Evolutionary conservation across 176 grass and related monocot species (phyloP).

Genomic region (Luzula sylvatica): DNA sequence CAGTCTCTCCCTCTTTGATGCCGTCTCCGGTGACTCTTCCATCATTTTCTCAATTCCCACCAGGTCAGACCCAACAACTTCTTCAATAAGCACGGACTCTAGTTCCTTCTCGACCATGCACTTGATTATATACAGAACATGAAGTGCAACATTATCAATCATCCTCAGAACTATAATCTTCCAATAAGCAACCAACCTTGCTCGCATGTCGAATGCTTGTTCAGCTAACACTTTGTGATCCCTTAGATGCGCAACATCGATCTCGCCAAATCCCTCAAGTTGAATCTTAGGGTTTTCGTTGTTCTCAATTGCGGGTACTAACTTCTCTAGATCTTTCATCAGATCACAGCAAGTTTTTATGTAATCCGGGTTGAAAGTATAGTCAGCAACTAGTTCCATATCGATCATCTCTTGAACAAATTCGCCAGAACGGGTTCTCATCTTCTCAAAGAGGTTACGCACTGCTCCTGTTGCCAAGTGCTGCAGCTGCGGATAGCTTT

Average conservation of each 20-base stretch:
- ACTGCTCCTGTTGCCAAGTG: background rate
- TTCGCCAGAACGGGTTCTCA: background rate
- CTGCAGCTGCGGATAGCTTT: conserved; percentile 20
- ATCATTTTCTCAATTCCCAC: conserved; percentile 17
- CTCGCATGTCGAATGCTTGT: conserved; percentile 22
- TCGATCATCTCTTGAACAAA: conserved; percentile 22
- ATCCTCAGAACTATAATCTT: conserved; percentile 1
- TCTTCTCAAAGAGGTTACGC: conserved; percentile 4
- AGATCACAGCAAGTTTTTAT: conserved; percentile 9
- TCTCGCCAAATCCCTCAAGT: background rate
- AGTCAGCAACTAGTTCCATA: conserved; percentile 22
- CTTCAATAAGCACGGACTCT: background rate
- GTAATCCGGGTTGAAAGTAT: conserved; percentile 23
- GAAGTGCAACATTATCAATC: background rate
- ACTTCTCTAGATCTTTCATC: background rate
- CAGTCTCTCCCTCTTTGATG: conserved; percentile 12
- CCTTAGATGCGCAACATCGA: conserved; percentile 18
- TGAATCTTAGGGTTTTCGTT: background rate
- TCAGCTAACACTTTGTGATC: background rate
- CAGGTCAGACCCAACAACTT: conserved; percentile 10
- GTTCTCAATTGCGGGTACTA: background rate
- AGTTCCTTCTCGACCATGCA: conserved; percentile 13
- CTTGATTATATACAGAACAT: conserved; percentile 8
- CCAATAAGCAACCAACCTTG: conserved; percentile 20
- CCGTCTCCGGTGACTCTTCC: conserved; percentile 15